Conservation (phyloP, 352 stramenopile genomes). For the Thraustochytrium sp. region DNA sequence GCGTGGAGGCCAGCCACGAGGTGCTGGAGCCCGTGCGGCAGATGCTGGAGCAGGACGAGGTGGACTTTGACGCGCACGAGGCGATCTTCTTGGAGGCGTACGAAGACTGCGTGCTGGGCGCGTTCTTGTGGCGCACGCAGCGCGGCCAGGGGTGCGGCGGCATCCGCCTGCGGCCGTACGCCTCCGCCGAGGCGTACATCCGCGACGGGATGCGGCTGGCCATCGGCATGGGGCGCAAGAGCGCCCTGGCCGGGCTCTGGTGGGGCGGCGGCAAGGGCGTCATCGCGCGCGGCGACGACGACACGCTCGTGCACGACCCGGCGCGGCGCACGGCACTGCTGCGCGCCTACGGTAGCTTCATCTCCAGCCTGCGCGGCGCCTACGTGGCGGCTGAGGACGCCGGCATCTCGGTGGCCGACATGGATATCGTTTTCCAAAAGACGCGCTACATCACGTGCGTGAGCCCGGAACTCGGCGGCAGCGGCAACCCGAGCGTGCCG, state of each 20-base stretch:
- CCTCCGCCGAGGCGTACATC: not conserved
- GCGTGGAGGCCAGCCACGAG: not conserved
- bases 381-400: constrained; percentile 25
- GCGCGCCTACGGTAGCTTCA: not conserved
- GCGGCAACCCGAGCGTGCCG: not conserved
- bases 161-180: constrained; percentile 17
- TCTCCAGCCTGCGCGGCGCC: not conserved
- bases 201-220: constrained; percentile 9
- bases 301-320: not conserved
- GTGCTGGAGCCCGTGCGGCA: not conserved
- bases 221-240: constrained; percentile 23
- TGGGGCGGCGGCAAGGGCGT: constrained; percentile 27
- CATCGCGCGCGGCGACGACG: not conserved
- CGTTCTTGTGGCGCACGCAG: not conserved
- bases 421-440: not conserved
- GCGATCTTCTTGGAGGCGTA: not conserved
- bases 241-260: constrained; percentile 11
- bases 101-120: not conserved
- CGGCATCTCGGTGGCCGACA: not conserved
- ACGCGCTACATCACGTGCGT: constrained; percentile 24
- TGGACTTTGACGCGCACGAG: not conserved
- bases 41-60: not conserved
- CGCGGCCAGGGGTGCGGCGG: constrained; percentile 4
- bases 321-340: not conserved
- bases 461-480: not conserved